These are phyloP conservation scores for Paramecium sexaurelia DNA, from an alignment of 73 alveolate genomes.

Conservation along the genomic window DNA sequence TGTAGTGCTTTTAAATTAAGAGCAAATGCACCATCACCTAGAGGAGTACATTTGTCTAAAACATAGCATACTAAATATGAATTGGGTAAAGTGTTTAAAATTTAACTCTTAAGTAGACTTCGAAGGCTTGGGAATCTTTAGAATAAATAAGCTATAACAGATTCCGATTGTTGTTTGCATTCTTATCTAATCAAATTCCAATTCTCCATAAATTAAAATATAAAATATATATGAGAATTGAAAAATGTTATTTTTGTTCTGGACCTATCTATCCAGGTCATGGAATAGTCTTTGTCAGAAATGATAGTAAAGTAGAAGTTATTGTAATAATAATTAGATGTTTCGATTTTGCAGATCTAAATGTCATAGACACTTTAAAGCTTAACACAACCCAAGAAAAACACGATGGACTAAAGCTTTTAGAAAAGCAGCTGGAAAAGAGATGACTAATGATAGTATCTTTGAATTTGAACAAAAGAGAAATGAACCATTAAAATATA, in stretches of 20 bases:
- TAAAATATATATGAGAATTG: constrained; percentile 88
- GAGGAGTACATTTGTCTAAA: not conserved
- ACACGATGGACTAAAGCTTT: constrained; percentile 99
- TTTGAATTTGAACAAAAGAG: constrained; percentile 97
- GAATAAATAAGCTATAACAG: constrained; percentile 24
- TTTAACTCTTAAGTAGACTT: not conserved
- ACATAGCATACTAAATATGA: constrained; percentile 11
- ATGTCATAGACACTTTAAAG: constrained; percentile 98
- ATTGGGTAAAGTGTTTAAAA: not conserved
- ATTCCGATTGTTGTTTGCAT: not conserved
- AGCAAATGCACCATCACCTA: constrained; percentile 36
- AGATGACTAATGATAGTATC: constrained; percentile 96
- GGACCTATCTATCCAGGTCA: constrained; percentile 97
- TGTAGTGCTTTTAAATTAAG: not conserved
- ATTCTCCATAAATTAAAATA: constrained; percentile 33
- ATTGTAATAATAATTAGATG: constrained; percentile 34
- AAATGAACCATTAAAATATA: constrained; percentile 92
- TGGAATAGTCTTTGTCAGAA: constrained; percentile 95
- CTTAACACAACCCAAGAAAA: constrained; percentile 98
- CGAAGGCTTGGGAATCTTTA: constrained; percentile 22
- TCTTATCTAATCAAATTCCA: constrained; percentile 37
- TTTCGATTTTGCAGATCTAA: constrained; percentile 99
- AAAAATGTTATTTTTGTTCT: constrained; percentile 98
- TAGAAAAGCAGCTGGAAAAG: constrained; percentile 95
- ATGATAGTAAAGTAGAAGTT: constrained; percentile 90